phyloP scores from a whole-genome alignment of 805 yeast genomes.

The Saturnispora galanensis region DNA sequence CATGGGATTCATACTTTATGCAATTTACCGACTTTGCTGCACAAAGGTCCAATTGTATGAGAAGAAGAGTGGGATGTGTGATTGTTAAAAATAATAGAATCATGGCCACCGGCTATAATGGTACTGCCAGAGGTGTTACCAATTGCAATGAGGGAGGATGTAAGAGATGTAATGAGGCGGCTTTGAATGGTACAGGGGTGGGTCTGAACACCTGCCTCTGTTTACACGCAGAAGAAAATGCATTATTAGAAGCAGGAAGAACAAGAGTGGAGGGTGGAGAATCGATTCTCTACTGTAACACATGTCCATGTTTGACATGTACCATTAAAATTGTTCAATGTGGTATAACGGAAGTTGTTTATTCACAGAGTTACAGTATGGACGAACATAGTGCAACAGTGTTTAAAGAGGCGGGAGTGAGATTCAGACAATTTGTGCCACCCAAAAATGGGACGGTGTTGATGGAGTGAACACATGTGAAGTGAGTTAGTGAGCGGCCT shows the following conservation, averaged over 20 bases:
- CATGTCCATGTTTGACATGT: constrained; percentile 96
- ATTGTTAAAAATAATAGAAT: constrained; percentile 79
- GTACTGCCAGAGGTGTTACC: constrained; percentile 80
- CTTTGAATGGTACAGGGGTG: constrained; percentile 39
- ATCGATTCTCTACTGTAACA: constrained; percentile 76
- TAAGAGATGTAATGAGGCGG: constrained; percentile 70
- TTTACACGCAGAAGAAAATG: constrained; percentile 96
- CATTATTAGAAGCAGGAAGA: constrained; percentile 87
- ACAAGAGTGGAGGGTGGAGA: constrained; percentile 58
- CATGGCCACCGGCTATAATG: constrained; percentile 94
- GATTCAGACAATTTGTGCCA: constrained; percentile 49
- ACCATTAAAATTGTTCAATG: constrained; percentile 89
- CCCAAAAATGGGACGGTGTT: constrained; percentile 24
- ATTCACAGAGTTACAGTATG: constrained; percentile 89
- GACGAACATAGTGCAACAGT: constrained; percentile 68
- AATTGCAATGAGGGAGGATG: constrained; percentile 98
- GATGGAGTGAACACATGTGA: background rate
- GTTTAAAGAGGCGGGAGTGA: constrained; percentile 62
- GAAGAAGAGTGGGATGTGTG: constrained; percentile 94
- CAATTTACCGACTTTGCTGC: constrained; percentile 88
- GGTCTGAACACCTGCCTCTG: constrained; percentile 80
- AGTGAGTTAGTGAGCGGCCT: too few species aligned
- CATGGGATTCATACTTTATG: constrained; percentile 97
- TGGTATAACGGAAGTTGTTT: constrained; percentile 87
- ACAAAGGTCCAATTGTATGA: constrained; percentile 90